Base-by-base conservation (phyloP, 2,329 filamentous ascomycete species). In the Phialophora tarda region DNA sequence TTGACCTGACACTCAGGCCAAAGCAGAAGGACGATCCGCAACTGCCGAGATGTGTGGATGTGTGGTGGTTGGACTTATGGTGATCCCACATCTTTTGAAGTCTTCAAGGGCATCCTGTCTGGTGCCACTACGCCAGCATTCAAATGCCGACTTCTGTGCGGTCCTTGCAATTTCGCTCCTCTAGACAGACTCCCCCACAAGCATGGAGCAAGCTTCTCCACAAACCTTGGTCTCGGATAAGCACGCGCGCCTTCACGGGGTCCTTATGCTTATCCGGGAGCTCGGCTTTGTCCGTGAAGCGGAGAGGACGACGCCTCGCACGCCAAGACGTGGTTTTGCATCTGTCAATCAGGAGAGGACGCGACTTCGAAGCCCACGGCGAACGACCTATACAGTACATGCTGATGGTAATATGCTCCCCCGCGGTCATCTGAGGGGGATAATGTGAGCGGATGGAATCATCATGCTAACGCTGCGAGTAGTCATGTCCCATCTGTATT, bases 41-140 rank as follows among this genome's bases (percentile, higher is more conserved):
- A 62, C 60, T 62, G 60, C 60, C 60, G 60, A 62, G 23, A 56
- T 38, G 50, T 54, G 47, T 62, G 34, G 51, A 30, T 17, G 28
- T 23, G 53, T 38, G 60, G 51, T 34, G 44, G 38, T 44, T 44
- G 53, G 38, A 38, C 21, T 44, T 12, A n/a, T 14, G 24, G 10
- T 10, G 32, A 62, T 62, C 59, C 59, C 59, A 62, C 59, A 62
- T 62, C 53, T 56, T 2, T n/a, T 17, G 26, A 56, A 38, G 14
- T 17, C 48, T 51, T 17, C 48, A 51, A 23, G 6, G 14, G 21
- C 48, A 51, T 11, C 23, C 48, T 51, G 26, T 51, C 23, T 26
- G 48, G 14, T 28, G 48, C 24, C 3, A 44, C 38, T 8, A 17
- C 12, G 17, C 14, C 17, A 44, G 38, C 38, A 44, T 1, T n/a